phyloP scores from a whole-genome alignment of 2,329 filamentous ascomycete species.

The Alternaria triticina region DNA sequence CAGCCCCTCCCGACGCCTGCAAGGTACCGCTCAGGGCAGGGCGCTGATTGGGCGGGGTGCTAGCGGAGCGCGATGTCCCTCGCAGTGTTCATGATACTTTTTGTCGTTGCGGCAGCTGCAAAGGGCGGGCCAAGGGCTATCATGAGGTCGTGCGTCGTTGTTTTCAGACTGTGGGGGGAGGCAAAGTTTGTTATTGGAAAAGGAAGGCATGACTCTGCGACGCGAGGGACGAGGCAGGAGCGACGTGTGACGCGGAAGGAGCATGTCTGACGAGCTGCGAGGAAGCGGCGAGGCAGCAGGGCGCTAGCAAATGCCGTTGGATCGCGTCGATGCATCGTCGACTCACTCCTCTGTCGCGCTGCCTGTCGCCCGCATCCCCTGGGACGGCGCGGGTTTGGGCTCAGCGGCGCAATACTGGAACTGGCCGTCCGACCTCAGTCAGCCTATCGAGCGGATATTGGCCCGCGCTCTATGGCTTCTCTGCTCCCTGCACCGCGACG shows the following conservation, averaged over 20 bases:
- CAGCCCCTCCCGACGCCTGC: conserved; percentile 20
- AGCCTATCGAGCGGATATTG: conserved; percentile 14
- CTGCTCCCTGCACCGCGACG: conserved; percentile 10
- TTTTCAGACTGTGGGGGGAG: conserved; percentile 10
- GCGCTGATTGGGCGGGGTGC: conserved; percentile 20
- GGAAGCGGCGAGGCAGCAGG: background rate
- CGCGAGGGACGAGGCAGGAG: conserved; percentile 11
- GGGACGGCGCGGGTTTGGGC: conserved; percentile 24
- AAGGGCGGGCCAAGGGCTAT: conserved; percentile 10
- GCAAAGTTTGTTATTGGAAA: background rate
- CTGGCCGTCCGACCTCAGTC: background rate
- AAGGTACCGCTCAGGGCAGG: conserved; percentile 22
- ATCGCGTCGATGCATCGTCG: background rate
- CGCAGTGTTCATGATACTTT: conserved; percentile 14
- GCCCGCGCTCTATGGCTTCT: conserved; percentile 17
- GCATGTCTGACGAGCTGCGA: background rate
- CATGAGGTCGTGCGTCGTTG: conserved; percentile 2
- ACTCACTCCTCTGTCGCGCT: background rate
- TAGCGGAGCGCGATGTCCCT: conserved; percentile 8
- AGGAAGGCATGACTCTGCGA: conserved; percentile 13
- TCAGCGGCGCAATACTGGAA: background rate
- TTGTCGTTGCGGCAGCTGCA: conserved; percentile 21
- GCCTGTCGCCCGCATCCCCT: conserved; percentile 16
- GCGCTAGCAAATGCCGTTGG: conserved; percentile 16
- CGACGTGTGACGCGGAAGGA: conserved; percentile 2